These are phyloP conservation scores for Craterostigma plantagineum DNA, from an alignment of 257 asterid species.

Conservation along the genomic window DNA sequence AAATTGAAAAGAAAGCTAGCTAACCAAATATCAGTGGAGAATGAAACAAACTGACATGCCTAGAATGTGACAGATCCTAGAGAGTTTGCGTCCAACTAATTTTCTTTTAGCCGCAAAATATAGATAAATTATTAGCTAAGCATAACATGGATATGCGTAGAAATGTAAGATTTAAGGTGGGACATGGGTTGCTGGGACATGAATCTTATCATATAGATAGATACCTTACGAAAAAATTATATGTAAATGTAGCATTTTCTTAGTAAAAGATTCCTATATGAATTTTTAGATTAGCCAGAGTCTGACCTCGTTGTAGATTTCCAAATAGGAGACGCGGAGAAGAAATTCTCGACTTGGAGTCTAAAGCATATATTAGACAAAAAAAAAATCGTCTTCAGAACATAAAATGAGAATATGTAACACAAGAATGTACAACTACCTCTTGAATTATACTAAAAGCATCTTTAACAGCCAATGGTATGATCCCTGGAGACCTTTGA, in stretches of 20 bases:
- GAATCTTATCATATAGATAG: no score
- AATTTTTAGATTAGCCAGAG: conserved; percentile 1
- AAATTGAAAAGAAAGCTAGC: no score
- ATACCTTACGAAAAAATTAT: no score
- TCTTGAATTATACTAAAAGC: conserved; percentile 96
- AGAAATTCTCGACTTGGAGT: conserved; percentile 95
- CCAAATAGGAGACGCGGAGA: conserved; percentile 93
- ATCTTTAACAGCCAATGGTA: conserved; percentile 97
- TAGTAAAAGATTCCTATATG: no score
- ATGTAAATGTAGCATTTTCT: no score
- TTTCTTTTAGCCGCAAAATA: no score
- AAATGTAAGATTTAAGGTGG: no score
- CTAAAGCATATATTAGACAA: conserved; percentile 25
- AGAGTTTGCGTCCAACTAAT: no score
- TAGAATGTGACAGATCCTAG: neutral
- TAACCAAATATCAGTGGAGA: neutral
- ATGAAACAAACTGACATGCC: neutral
- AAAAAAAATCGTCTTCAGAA: conserved; percentile 8
- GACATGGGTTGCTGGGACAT: no score
- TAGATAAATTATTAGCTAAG: no score
- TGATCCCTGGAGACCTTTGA: conserved; percentile 98
- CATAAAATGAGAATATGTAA: conserved; percentile 12
- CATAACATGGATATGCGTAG: no score
- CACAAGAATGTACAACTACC: conserved; percentile 34
- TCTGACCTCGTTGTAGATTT: conserved; percentile 93